A percentile compares a stretch with the other conserved stretches of the same genome.
Evolutionary conservation across 352 stramenopile species (phyloP).

Genomic region (Phytophthora idaei): DNA sequence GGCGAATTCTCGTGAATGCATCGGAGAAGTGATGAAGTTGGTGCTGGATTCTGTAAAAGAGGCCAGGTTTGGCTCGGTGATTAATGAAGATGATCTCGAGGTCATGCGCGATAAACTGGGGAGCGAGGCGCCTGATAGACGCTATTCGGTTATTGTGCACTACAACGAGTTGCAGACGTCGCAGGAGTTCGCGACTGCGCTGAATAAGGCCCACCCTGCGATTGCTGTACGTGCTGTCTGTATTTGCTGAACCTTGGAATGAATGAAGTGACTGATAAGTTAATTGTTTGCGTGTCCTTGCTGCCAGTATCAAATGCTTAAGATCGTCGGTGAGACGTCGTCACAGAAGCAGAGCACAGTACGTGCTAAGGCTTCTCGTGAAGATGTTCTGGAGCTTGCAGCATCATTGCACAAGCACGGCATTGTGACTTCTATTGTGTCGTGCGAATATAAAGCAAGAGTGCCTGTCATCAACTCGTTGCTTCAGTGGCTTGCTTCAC

Average conservation of each 20-base stretch:
- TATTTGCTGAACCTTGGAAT: background rate
- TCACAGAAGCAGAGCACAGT: slow-evolving; percentile 78
- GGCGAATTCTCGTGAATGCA: slow-evolving; percentile 60
- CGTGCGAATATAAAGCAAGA: slow-evolving; percentile 76
- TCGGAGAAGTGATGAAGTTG: slow-evolving; percentile 71
- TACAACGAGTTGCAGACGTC: slow-evolving; percentile 93
- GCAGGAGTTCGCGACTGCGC: slow-evolving; percentile 81
- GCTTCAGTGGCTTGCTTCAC: slow-evolving; percentile 78
- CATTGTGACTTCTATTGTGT: slow-evolving; percentile 82
- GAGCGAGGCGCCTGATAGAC: slow-evolving; percentile 57
- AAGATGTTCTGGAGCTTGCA: slow-evolving; percentile 79
- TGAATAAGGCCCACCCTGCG: slow-evolving; percentile 72
- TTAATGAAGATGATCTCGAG: slow-evolving; percentile 58
- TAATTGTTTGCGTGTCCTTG: slow-evolving; percentile 6
- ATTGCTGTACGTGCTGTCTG: slow-evolving; percentile 52
- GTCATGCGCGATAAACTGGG: slow-evolving; percentile 53
- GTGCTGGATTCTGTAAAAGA: slow-evolving; percentile 71
- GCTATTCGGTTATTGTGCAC: slow-evolving; percentile 92
- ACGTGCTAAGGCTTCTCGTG: slow-evolving; percentile 62
- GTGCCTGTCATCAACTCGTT: slow-evolving; percentile 70
- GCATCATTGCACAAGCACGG: slow-evolving; percentile 67
- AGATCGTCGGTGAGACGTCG: slow-evolving; percentile 78
- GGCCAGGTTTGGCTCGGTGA: slow-evolving; percentile 59
- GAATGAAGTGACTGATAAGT: slow-evolving; percentile 6
- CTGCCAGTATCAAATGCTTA: slow-evolving; percentile 80